Base-by-base conservation (phyloP, 306 rosid species). In the Comarum palustre region DNA sequence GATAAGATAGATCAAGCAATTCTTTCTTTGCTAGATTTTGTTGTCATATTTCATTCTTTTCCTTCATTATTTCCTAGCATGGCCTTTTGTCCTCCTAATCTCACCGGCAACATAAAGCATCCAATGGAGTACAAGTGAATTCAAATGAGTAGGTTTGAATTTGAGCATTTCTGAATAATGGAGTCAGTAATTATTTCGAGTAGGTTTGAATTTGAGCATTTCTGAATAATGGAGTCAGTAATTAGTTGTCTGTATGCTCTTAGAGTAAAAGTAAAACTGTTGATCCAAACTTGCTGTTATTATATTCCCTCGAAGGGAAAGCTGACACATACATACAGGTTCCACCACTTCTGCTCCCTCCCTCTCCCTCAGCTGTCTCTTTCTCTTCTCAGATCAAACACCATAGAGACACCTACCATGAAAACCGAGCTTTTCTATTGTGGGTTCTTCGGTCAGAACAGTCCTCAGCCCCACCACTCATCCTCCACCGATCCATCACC, bases 401-500 rank as follows among this genome's bases (percentile, higher is more conserved):
- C 14, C 48, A 31, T 52, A 8, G 29, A 57, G 29, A 57, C 24
- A 19, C 6, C 39, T 20, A 29, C 79, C 77, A 93, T 93, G 98
- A 93, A 76, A 91, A 64, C 84, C 42, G 82, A 89, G 31, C 88
- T 93, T 8, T 90, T 94, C 91, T 94, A 97, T 6, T 94, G 97
- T 45, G 96, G 87, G 22, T 89, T 91, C 84, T 94, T 94, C 64
- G 87, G 98, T 84, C 97, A 91, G 89, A 74, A 85, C 86, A 29
- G 97, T 86, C 29, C 89, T 86, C 38, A 94, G 96, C 83, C 97
- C 98, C 77, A 91, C 93, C 24, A 78, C 97, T 5, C 74, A 79
- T 24, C 79, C 2, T 36, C 80, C 51, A 42, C 82, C 31, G 67
- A 74, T 54, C 70, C 65, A 3, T 68, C 31, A 2, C 82, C 79